Base-by-base conservation (phyloP, 169 alveolate species). In the Plasmodium coatneyi region DNA sequence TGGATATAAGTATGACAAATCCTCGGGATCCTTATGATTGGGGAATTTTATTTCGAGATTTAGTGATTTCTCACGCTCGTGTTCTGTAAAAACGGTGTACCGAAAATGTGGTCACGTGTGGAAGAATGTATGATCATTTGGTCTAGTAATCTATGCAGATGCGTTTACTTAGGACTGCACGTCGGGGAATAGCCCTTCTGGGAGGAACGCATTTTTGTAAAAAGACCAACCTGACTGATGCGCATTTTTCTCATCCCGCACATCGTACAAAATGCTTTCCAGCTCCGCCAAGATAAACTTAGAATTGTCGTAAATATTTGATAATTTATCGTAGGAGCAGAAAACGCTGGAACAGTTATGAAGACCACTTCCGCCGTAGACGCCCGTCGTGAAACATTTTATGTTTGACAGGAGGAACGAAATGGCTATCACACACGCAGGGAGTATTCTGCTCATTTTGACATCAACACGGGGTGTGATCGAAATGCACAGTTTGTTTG, bases 41-140 rank as follows among this genome's bases (percentile, higher is more conserved):
- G 93, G 84, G 30, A 84, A 84, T 74, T 84, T 84, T 46, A 84
- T 84, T 84, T 84, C 86, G 28, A 84, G 76, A 34, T 84, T 84
- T n/a, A 84, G 70, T 25, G 60, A 34, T 39, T 84, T 84, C 43
- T 41, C 78, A 4, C 39, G 66, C 41, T 84, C 93, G 14, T 84
- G 49, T 54, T 84, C 93, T 84, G 46, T 10, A 54, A 22, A 74
- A 28, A 30, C 0, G 19, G 16, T 25, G 36, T 5, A 25, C 6
- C 41, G n/a, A n/a, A 22, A 12, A 66, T 16, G 76, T 66, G 36
- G 5, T 25, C n/a, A 25, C 10, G 36, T 66, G 36, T 66, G 19
- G 76, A 66, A 25, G 76, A 5, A 22, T n/a, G 76, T 5, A 28
- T 25, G 39, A 5, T 49, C 22, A 49, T 12, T 49, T 0, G 9